These are phyloP conservation scores for Fusarium sp. DNA, from an alignment of 2,329 filamentous ascomycete genomes.

Conservation along the genomic window DNA sequence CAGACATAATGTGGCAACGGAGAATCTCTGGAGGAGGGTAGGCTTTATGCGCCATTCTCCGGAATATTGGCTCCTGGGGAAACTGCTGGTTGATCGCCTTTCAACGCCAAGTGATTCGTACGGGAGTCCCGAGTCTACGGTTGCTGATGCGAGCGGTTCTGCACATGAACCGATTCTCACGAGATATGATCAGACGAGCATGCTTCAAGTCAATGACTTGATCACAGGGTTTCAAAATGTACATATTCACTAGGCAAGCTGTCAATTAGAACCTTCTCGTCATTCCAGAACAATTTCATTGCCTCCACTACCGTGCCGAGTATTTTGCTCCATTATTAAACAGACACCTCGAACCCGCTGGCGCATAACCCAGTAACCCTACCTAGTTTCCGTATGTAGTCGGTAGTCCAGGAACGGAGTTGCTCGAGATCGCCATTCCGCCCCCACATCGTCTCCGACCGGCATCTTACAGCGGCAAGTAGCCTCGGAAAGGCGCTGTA, in stretches of 20 bases:
- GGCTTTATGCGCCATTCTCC: neutral
- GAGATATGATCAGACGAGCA: slow-evolving; percentile 4
- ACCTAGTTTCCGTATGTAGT: neutral
- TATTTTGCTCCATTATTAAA: too few relatives aligned
- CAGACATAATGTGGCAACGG: neutral
- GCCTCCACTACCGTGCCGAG: neutral
- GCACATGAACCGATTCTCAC: neutral
- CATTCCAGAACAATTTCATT: neutral
- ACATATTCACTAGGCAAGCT: neutral
- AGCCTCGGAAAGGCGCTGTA: neutral
- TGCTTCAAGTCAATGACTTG: slow-evolving; percentile 10
- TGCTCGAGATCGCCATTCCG: neutral
- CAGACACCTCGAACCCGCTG: too few relatives aligned
- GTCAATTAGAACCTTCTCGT: accelerated
- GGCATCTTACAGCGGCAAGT: slow-evolving; percentile 10
- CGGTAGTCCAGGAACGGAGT: neutral
- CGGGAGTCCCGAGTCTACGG: neutral
- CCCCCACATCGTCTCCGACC: slow-evolving; percentile 15
- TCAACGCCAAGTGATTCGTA: neutral
- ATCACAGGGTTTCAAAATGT: slow-evolving; percentile 3
- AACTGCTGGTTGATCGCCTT: neutral
- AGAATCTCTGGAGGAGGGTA: neutral
- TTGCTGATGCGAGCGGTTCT: neutral
- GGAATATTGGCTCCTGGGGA: neutral
- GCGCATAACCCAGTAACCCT: neutral